Evolutionary conservation across 208 protist genomes (phyloP), one percentile per base, ranked within the genome.

Genomic region (Trypanosoma caninum): DNA sequence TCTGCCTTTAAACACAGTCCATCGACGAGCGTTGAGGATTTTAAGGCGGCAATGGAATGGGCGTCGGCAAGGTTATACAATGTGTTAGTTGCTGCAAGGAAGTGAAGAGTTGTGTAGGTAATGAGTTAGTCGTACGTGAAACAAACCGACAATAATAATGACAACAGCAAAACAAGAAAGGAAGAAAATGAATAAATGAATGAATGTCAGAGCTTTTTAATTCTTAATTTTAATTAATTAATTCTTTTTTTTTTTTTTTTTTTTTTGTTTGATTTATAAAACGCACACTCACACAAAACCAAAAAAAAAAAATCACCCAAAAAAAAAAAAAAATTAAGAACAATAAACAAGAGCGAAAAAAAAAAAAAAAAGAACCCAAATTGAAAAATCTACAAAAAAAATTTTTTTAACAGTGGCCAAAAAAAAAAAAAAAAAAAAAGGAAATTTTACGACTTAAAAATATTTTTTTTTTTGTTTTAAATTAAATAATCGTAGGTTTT

Each of bases 1-100:
- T 92, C 90, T 0, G 84, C 82, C 16, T 91, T 91, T 51, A 87
- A 70, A 31, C 88, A 84, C 56, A 90, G 82, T 42, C 78, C 88
- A 16, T 72, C 81, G 18, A 85, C 87, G 31, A 74, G 87, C 59
- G 64, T 84, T 45, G 68, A 66, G 0, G 84, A 91, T 40, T 50
- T 93, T 71, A 72, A 67, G 57, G 28, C 41, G 4, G 74, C 72
- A 3, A 76, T 83, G 42, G 25, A 3, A 22, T 30, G 16, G 4
- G 52, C 47, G 33, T 60, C 69, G 27, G 16, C 23, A 38, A 51
- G 18, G 13, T 23, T 67, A 9, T 68, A 53, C 47, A 11, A 7
- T 2, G 18, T 48, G 8, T 50, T 64, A 22, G 18, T 22, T 20
- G 50, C 44, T 3, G 27, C 7, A 5, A 22, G 18, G 44, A 50